Percentiles rank a stretch among this genome's conserved stretches.
These are phyloP conservation scores for Prinsepia uniflora DNA, from an alignment of 306 rosid species.

Conservation along the genomic window DNA sequence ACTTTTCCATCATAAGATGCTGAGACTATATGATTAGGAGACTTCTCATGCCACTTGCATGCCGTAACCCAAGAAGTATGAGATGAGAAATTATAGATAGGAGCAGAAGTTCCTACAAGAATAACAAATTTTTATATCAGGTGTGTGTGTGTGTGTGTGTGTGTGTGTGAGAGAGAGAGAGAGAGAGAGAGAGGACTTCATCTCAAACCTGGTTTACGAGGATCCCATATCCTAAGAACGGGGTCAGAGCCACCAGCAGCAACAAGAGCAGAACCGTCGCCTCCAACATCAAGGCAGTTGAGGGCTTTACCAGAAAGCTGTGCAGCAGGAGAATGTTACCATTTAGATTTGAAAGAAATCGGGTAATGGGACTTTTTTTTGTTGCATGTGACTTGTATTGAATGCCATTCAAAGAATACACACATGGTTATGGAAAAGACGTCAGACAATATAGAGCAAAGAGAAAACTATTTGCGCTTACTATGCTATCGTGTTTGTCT, in stretches of 20 bases:
- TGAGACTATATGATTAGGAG: constrained; percentile 74
- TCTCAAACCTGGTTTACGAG: constrained; percentile 80
- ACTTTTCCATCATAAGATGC: constrained; percentile 89
- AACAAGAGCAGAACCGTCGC: constrained; percentile 72
- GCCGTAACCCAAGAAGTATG: constrained; percentile 81
- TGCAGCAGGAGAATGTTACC: constrained; percentile 23
- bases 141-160: constrained; percentile 3
- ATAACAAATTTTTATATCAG: constrained; percentile 7
- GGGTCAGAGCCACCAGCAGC: constrained; percentile 90
- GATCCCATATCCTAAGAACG: constrained; percentile 90
- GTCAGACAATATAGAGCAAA: not conserved
- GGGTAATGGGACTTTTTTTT: not conserved
- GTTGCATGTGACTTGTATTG: not conserved
- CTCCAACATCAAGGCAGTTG: constrained; percentile 85
- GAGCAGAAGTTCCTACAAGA: constrained; percentile 78
- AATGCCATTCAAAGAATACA: not conserved
- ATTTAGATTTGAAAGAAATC: constrained; percentile 17
- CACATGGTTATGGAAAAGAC: not conserved
- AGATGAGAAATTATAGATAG: constrained; percentile 66
- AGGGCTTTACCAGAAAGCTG: constrained; percentile 77
- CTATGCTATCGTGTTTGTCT: constrained; percentile 22
- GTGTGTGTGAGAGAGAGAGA: constrained; percentile 12
- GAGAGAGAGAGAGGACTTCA: not conserved
- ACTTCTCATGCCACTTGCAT: constrained; percentile 77
- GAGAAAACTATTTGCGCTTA: constrained; percentile 36